These are phyloP conservation scores for Calocybe indica DNA, from an alignment of 768 basidiomycete species.

Conservation along the genomic window DNA sequence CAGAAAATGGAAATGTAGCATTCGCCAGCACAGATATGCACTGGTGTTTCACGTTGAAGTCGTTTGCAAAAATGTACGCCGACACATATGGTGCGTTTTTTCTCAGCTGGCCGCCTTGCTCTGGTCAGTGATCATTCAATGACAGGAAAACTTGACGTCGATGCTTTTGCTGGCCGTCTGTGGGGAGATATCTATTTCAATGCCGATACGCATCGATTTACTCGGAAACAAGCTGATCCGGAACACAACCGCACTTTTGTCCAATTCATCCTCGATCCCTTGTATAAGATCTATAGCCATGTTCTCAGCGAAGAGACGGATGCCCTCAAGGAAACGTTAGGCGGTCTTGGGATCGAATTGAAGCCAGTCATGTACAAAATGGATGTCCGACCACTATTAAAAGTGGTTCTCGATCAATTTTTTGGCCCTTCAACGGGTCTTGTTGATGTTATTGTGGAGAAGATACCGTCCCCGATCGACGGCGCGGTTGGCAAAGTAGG, in stretches of 20 bases:
- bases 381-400: conserved; percentile 93
- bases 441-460: conserved; percentile 86
- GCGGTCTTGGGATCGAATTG: conserved; percentile 71
- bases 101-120: no score
- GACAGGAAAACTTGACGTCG: conserved; percentile 72
- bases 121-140: not conserved
- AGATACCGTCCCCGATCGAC: conserved; percentile 78
- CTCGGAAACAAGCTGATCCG: conserved; percentile 74
- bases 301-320: conserved; percentile 94
- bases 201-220: conserved; percentile 79
- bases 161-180: conserved; percentile 80
- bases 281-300: conserved; percentile 96
- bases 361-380: conserved; percentile 97
- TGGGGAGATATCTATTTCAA: conserved; percentile 99
- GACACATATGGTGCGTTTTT: conserved; percentile 71
- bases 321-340: conserved; percentile 75
- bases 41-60: conserved; percentile 93
- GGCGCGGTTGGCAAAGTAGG: conserved; percentile 56
- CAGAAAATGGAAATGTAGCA: conserved; percentile 93
- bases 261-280: conserved; percentile 91
- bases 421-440: conserved; percentile 88
- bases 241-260: conserved; percentile 84
- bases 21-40: conserved; percentile 97
- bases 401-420: conserved; percentile 92
- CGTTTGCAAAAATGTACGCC: conserved; percentile 95